Evolutionary conservation across 805 yeast genomes (phyloP).

Genomic region (Hanseniaspora jakobsenii): DNA sequence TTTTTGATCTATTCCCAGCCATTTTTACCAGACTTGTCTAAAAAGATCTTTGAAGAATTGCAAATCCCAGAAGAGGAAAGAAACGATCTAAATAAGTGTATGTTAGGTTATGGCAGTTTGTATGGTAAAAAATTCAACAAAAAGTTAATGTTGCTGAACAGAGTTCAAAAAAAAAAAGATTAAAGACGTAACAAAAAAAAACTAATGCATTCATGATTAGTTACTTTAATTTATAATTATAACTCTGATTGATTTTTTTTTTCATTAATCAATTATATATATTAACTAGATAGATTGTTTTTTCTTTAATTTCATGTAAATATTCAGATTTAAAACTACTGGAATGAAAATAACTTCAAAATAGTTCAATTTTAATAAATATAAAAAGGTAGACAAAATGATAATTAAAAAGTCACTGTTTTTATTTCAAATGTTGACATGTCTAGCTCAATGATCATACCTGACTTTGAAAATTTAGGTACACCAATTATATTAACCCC

Average conservation of each 20-base stretch:
- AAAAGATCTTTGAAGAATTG: slow-evolving; percentile 13
- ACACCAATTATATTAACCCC: slow-evolving; percentile 48
- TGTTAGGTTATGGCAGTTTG: slow-evolving; percentile 2
- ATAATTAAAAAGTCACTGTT: too few species aligned
- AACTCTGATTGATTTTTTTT: too few species aligned
- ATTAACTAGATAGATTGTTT: too few species aligned
- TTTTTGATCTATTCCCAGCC: slow-evolving; percentile 51
- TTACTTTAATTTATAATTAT: too few species aligned
- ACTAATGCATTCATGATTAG: too few species aligned
- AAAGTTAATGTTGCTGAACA: not conserved
- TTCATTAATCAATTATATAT: too few species aligned
- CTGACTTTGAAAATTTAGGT: slow-evolving; percentile 43
- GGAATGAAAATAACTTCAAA: too few species aligned
- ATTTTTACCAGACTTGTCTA: slow-evolving; percentile 51
- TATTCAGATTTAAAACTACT: too few species aligned
- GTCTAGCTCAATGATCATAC: not conserved
- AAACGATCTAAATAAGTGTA: not conserved
- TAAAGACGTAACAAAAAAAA: not conserved
- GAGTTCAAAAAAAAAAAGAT: not conserved
- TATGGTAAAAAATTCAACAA: slow-evolving; percentile 7
- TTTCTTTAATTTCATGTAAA: not conserved
- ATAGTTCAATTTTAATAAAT: too few species aligned
- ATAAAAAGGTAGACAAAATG: too few species aligned
- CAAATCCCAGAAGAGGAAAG: not conserved
- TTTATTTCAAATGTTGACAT: not conserved